phyloP scores from a whole-genome alignment of 1,139 yeast genomes.

The Geotrichum restrictum region DNA sequence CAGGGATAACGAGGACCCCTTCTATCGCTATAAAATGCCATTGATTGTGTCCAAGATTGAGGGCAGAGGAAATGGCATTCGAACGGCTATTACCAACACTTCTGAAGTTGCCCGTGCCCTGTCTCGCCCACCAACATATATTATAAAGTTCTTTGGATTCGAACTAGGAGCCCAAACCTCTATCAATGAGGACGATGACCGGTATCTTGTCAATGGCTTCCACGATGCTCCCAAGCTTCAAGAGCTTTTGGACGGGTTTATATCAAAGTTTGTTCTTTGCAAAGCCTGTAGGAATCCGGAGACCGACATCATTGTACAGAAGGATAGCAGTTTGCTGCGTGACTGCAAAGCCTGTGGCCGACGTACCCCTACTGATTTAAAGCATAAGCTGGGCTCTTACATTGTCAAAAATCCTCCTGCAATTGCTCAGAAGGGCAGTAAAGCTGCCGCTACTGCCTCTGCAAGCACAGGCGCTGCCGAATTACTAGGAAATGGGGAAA shows the following conservation, averaged over 20 bases:
- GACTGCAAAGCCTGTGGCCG: slow-evolving; percentile 99
- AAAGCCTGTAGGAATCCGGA: slow-evolving; percentile 96
- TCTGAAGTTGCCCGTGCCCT: slow-evolving; percentile 93
- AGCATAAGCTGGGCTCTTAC: slow-evolving; percentile 80
- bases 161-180: slow-evolving; percentile 96
- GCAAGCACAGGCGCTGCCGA: slow-evolving; percentile 89
- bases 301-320: slow-evolving; percentile 81
- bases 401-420: slow-evolving; percentile 91
- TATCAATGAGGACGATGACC: slow-evolving; percentile 71
- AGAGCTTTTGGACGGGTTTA: slow-evolving; percentile 91
- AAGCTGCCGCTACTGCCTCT: slow-evolving; percentile 83
- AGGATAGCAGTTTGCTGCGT: slow-evolving; percentile 72
- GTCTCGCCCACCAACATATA: slow-evolving; percentile 86
- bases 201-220: slow-evolving; percentile 89
- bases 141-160: slow-evolving; percentile 89
- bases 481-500: slow-evolving; percentile 46
- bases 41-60: slow-evolving; percentile 94
- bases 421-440: slow-evolving; percentile 46
- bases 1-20: slow-evolving; percentile 96
- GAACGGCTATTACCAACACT: slow-evolving; percentile 86
- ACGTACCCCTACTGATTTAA: slow-evolving; percentile 75
- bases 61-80: slow-evolving; percentile 98
- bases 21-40: slow-evolving; percentile 99
- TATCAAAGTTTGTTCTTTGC: slow-evolving; percentile 87
- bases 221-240: slow-evolving; percentile 89